These are phyloP conservation scores for Xylaria multiplex DNA, from an alignment of 2,329 filamentous ascomycete species.

Conservation along the genomic window DNA sequence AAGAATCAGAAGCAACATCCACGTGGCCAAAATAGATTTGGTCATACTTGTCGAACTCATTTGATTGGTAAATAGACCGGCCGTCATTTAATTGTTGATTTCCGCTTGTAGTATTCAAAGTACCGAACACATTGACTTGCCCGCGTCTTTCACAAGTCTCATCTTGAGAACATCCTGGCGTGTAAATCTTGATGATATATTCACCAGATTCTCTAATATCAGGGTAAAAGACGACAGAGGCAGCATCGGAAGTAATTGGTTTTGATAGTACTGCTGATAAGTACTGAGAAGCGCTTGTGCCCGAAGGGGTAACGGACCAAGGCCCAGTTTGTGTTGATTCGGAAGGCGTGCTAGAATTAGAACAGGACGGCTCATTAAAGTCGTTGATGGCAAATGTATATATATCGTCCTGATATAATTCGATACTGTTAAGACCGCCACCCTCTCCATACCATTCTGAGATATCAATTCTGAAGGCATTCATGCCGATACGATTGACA, in stretches of 20 bases:
- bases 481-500: conserved; percentile 88
- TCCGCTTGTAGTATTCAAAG: conserved; percentile 63
- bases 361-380: conserved; percentile 90
- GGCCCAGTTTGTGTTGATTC: conserved; percentile 75
- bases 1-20: conserved; percentile 76
- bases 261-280: conserved; percentile 72
- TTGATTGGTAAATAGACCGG: conserved; percentile 83
- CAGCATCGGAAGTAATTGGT: conserved; percentile 65
- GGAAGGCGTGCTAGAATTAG: conserved; percentile 71
- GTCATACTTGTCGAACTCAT: conserved; percentile 97
- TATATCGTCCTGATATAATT: conserved; percentile 87
- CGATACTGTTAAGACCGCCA: conserved; percentile 84
- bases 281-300: conserved; percentile 78
- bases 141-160: conserved; percentile 80
- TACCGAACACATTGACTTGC: conserved; percentile 81
- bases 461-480: conserved; percentile 84
- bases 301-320: conserved; percentile 76
- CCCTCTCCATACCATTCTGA: conserved; percentile 87
- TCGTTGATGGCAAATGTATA: conserved; percentile 84
- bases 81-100: conserved; percentile 60
- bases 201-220: conserved; percentile 90
- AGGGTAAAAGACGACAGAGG: conserved; percentile 81
- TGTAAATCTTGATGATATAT: conserved; percentile 91
- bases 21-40: conserved; percentile 87
- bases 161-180: conserved; percentile 87